These are phyloP conservation scores for Centella asiatica DNA, from an alignment of 129 eudicot genomes.

Conservation along the genomic window DNA sequence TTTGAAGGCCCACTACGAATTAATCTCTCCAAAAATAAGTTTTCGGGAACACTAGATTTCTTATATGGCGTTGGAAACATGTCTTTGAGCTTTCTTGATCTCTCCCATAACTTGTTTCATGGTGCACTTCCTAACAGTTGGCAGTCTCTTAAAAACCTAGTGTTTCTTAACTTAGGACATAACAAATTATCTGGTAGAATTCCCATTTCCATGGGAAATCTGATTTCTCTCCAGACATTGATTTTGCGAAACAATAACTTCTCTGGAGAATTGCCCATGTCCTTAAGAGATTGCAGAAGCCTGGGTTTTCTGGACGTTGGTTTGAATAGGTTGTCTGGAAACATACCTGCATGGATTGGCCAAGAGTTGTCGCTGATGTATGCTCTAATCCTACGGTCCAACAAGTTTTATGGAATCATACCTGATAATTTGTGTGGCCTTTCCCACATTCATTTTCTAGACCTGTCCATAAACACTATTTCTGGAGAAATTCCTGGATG, in stretches of 20 bases:
- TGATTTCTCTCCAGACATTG: background rate
- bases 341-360: constrained; percentile 38
- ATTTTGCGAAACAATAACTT: constrained; percentile 23
- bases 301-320: constrained; percentile 15
- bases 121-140: constrained; percentile 26
- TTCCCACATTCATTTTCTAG: constrained; percentile 21
- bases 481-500: constrained; percentile 36
- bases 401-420: constrained; percentile 27
- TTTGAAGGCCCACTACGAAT: constrained; percentile 15
- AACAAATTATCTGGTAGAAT: constrained; percentile 22
- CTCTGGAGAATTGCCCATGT: constrained; percentile 24
- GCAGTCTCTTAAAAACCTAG: background rate
- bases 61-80: background rate
- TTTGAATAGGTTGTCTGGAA: constrained; percentile 22
- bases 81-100: constrained; percentile 8
- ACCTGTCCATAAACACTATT: constrained; percentile 29
- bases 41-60: constrained; percentile 21
- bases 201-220: constrained; percentile 9
- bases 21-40: constrained; percentile 25
- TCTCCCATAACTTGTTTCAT: constrained; percentile 21
- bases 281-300: constrained; percentile 14
- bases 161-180: constrained; percentile 19
- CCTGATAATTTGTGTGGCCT: constrained; percentile 24
- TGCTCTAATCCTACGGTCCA: constrained; percentile 21
- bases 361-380: constrained; percentile 3